Conservation (phyloP, 2,329 filamentous ascomycete species). For the Exserohilum turcica region DNA sequence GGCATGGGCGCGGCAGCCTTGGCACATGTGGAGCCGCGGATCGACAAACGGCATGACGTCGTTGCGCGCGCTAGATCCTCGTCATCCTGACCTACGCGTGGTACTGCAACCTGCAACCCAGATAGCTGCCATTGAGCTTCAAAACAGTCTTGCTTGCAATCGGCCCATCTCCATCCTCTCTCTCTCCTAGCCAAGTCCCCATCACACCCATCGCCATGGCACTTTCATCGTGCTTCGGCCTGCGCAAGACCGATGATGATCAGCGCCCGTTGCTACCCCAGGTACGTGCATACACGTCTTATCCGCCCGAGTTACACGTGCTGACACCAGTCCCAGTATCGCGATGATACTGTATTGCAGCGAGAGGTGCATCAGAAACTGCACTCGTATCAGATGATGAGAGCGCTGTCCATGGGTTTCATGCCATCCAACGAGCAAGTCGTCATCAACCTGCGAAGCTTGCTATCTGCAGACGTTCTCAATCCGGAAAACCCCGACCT, state of each 20-base stretch:
- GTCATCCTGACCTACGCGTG: constrained; percentile 16
- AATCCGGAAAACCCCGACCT: constrained; percentile 76
- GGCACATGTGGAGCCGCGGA: constrained; percentile 14
- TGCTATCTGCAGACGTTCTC: constrained; percentile 77
- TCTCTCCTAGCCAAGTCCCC: neutral
- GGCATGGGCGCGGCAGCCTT: constrained; percentile 3
- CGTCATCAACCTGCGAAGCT: constrained; percentile 76
- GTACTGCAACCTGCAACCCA: constrained; percentile 5
- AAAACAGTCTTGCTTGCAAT: neutral
- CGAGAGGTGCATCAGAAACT: constrained; percentile 83
- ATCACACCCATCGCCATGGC: constrained; percentile 52
- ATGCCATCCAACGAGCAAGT: constrained; percentile 90
- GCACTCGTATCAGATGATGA: constrained; percentile 89
- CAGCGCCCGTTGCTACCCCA: constrained; percentile 76
- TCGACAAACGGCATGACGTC: constrained; percentile 18
- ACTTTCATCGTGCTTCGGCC: constrained; percentile 65
- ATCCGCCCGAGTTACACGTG: neutral
- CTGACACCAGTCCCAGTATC: constrained; percentile 56
- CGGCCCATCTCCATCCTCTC: constrained; percentile 6
- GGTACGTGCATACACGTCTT: constrained; percentile 13
- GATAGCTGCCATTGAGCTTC: constrained; percentile 4
- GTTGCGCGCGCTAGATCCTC: constrained; percentile 4
- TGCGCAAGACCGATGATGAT: constrained; percentile 63
- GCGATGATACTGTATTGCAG: constrained; percentile 74
- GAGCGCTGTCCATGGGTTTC: constrained; percentile 79